Conservation (phyloP, 495 filamentous ascomycete genomes). For the Penicillium cataractarum region DNA sequence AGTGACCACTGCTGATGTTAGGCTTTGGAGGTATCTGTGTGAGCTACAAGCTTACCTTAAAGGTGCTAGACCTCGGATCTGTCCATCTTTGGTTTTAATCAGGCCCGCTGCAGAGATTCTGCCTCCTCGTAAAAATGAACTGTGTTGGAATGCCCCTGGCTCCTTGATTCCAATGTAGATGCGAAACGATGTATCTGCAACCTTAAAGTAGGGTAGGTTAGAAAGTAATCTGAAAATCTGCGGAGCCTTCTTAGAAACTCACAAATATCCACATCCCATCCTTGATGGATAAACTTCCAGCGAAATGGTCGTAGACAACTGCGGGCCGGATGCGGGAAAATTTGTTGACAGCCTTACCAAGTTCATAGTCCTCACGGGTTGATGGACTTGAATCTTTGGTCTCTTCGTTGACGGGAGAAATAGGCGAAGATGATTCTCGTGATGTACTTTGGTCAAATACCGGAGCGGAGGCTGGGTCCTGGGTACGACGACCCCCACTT, state of each 20-base stretch:
- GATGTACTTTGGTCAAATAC: conserved; percentile 8
- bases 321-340: conserved; percentile 68
- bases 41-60: conserved; percentile 27
- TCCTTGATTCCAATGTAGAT: conserved; percentile 92
- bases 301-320: conserved; percentile 70
- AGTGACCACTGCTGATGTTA: conserved; percentile 66
- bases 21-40: conserved; percentile 21
- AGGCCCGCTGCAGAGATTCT: conserved; percentile 82
- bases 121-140: conserved; percentile 80
- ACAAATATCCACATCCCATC: conserved; percentile 92
- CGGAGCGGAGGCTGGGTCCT: not conserved
- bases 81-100: conserved; percentile 82
- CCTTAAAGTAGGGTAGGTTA: conserved; percentile 19
- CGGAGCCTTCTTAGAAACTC: conserved; percentile 8
- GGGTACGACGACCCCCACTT: conserved; percentile 33
- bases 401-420: conserved; percentile 50
- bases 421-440: conserved; percentile 15
- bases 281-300: conserved; percentile 70
- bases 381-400: conserved; percentile 39
- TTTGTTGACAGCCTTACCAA: conserved; percentile 62
- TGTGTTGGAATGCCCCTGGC: conserved; percentile 87
- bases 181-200: conserved; percentile 78
- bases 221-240: not conserved
- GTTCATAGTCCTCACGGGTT: conserved; percentile 20
- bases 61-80: conserved; percentile 59